Evolutionary conservation across 2,329 filamentous ascomycete genomes (phyloP).

Genomic region (Colletotrichum cordylinicola): DNA sequence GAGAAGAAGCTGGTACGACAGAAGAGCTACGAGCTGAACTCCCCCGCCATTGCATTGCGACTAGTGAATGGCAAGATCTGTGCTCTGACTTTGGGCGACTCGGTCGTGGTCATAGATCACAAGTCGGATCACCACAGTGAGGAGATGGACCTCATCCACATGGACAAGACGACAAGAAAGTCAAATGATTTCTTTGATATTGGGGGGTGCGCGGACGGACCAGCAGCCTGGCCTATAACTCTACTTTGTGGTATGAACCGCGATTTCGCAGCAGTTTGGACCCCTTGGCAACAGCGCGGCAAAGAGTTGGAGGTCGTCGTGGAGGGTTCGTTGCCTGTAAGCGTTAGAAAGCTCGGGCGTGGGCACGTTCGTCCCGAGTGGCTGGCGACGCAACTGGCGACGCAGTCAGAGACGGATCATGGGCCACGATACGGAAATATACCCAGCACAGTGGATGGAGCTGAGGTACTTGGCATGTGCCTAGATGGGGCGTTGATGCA

Average conservation of each 20-base stretch:
- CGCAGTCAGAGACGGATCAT: conserved; percentile 25
- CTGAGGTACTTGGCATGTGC: conserved; percentile 67
- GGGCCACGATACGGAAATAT: conserved; percentile 47
- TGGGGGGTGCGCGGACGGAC: conserved; percentile 33
- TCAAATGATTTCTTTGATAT: conserved; percentile 54
- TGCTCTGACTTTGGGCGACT: conserved; percentile 59
- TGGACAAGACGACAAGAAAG: conserved; percentile 49
- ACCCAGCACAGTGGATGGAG: conserved; percentile 46
- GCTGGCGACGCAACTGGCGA: conserved; percentile 33
- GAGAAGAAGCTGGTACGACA: conserved; percentile 57
- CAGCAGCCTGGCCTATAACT: conserved; percentile 43
- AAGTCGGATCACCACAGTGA: conserved; percentile 38
- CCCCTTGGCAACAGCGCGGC: conserved; percentile 46
- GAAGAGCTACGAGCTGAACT: conserved; percentile 55
- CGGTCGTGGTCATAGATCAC: conserved; percentile 60
- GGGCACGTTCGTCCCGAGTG: conserved; percentile 60
- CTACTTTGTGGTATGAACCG: conserved; percentile 55
- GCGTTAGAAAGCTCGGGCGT: conserved; percentile 61
- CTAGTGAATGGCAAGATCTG: conserved; percentile 54
- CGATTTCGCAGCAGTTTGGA: conserved; percentile 55
- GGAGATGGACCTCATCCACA: conserved; percentile 47
- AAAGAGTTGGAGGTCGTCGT: conserved; percentile 55
- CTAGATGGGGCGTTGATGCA: conserved; percentile 74
- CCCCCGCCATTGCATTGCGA: conserved; percentile 55
- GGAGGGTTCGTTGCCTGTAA: conserved; percentile 59